Evolutionary conservation across 768 basidiomycete genomes (phyloP).

Genomic region (Lyophyllum atratum): DNA sequence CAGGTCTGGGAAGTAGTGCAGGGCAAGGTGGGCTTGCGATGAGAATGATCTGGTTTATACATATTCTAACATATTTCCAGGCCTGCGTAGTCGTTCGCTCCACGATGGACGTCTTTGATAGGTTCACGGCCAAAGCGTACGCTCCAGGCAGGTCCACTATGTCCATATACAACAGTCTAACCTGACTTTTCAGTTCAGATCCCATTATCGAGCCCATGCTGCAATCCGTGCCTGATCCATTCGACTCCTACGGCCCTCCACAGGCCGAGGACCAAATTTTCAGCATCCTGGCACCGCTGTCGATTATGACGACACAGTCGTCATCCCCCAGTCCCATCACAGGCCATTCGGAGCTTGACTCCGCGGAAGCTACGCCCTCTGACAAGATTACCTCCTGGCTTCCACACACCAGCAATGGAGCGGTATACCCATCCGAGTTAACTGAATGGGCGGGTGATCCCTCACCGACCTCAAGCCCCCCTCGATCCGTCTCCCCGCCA

Average conservation of each 20-base stretch:
- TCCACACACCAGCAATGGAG: conserved; percentile 41
- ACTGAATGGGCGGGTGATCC: conserved; percentile 57
- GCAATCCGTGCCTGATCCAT: conserved; percentile 88
- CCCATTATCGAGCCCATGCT: conserved; percentile 90
- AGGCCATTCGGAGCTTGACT: conserved; percentile 44
- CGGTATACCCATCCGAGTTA: conserved; percentile 49
- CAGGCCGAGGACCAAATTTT: conserved; percentile 91
- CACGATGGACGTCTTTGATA: conserved; percentile 90
- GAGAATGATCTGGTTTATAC: conserved; percentile 1
- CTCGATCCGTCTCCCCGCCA: conserved; percentile 56
- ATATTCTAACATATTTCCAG: conserved; percentile 34
- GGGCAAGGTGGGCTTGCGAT: conserved; percentile 60
- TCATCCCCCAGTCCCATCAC: conserved; percentile 62
- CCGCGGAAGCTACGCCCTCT: conserved; percentile 33
- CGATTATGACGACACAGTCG: conserved; percentile 65
- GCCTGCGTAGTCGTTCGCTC: conserved; percentile 84
- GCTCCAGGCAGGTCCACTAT: conserved; percentile 31
- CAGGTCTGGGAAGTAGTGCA: conserved; percentile 95
- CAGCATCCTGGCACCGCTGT: conserved; percentile 86
- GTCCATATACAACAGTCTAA: not conserved
- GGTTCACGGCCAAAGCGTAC: conserved; percentile 83
- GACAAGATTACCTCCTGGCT: conserved; percentile 50
- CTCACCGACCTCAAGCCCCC: conserved; percentile 44
- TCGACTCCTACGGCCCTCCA: conserved; percentile 88
- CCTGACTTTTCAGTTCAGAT: conserved; percentile 60